These are phyloP conservation scores for Lipomyces spencermartinsiae DNA, from an alignment of 805 yeast genomes.

Conservation along the genomic window DNA sequence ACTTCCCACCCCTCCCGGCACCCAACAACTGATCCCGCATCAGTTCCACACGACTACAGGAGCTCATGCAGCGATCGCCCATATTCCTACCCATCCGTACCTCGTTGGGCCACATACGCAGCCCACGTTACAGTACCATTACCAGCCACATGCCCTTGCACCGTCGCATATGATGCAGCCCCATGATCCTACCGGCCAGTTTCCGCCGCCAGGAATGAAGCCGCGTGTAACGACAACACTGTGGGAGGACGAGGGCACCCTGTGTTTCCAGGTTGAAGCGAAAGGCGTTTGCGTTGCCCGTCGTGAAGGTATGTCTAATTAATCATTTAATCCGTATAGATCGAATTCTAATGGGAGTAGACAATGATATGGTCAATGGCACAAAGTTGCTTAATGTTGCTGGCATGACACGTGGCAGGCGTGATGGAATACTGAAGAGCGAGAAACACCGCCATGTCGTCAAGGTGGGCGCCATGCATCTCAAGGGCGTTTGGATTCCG, in stretches of 20 bases:
- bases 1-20: slow-evolving; percentile 28
- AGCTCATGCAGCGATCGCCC: slow-evolving; percentile 11
- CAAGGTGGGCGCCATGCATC: slow-evolving; percentile 84
- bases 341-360: slow-evolving; percentile 42
- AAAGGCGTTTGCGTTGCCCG: slow-evolving; percentile 80
- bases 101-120: slow-evolving; percentile 34
- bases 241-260: slow-evolving; percentile 88
- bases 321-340: background rate
- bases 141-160: slow-evolving; percentile 39
- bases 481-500: slow-evolving; percentile 92
- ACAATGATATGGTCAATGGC: slow-evolving; percentile 85
- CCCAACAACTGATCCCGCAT: slow-evolving; percentile 15
- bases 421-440: slow-evolving; percentile 85
- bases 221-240: slow-evolving; percentile 77
- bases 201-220: slow-evolving; percentile 43
- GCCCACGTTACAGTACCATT: slow-evolving; percentile 41
- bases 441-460: slow-evolving; percentile 82
- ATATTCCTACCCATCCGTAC: slow-evolving; percentile 27
- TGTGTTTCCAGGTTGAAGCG: slow-evolving; percentile 85
- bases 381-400: slow-evolving; percentile 84
- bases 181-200: slow-evolving; percentile 43
- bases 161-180: slow-evolving; percentile 21
- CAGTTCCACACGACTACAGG: slow-evolving; percentile 15
- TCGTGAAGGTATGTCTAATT: slow-evolving; percentile 55
- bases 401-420: slow-evolving; percentile 83